Base-by-base conservation (phyloP, 768 basidiomycete genomes). In the Pulveroboletus sp. region DNA sequence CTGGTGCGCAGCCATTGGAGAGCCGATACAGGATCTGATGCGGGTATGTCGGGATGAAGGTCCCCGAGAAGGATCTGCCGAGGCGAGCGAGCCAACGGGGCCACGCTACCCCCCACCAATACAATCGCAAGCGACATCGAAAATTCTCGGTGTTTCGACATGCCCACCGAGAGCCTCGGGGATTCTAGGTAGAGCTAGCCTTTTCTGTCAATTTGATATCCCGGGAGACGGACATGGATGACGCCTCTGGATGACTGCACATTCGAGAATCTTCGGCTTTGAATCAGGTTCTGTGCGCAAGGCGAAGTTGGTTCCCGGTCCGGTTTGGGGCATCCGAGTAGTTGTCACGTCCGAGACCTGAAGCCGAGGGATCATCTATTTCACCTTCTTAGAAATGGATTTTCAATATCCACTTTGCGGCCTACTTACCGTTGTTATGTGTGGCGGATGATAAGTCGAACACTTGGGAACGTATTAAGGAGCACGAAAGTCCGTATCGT, bases 1-100 rank as follows among this genome's bases (percentile, higher is more conserved):
- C 40, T 14, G 78, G 72, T 5, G 36, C 50, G 70, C 65, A 17
- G 69, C 59, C n/a, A 7, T 74, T 68, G 34, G 77, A 77, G 45
- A 81, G 74, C 4, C 83, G 81, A 63, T 88, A 88, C 64, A 87
- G 84, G 49, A 87, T 61, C 19, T 77, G 75, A 61, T 67, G 52
- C 34, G 66, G 57, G 25, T 66, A 64, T 36, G 76, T 68, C 50
- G 74, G 49, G 16, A 82, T 60, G 32, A 80, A 56, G 16, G 73
- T 74, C 24, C 59, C 53, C 2, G 74, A 2, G 75, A 75, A 27
- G 65, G 55, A 78, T 78, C 34, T 44, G 31, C 75, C 24, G 41
- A n/a, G n/a, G n/a, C n/a, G n/a, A 52, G 43, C 57, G 52, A 19
- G 58, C 43, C 19, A 47, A 50, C 23, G 45, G 31, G 40, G 43